These are phyloP conservation scores for Protomyces pachydermus DNA, from an alignment of 1,139 yeast genomes.

Conservation along the genomic window DNA sequence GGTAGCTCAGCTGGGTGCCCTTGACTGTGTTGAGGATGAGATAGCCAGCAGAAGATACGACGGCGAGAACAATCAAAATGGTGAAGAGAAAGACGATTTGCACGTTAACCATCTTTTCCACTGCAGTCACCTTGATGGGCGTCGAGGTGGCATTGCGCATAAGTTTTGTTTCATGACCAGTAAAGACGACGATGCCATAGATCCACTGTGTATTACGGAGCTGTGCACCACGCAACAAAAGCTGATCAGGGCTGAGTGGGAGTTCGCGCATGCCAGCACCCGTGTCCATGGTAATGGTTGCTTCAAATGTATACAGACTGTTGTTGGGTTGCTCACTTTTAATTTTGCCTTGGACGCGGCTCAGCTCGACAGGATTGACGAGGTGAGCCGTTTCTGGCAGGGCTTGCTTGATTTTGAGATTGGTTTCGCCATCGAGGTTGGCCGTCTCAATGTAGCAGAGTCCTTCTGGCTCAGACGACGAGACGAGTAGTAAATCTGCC, in stretches of 20 bases:
- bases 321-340: slow-evolving; percentile 91
- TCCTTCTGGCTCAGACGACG: slow-evolving; percentile 97
- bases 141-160: slow-evolving; percentile 99
- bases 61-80: slow-evolving; percentile 65
- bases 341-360: slow-evolving; percentile 52
- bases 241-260: slow-evolving; percentile 83
- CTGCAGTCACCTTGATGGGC: slow-evolving; percentile 94
- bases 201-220: slow-evolving; percentile 93
- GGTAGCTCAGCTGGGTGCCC: slow-evolving; percentile 45
- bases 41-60: slow-evolving; percentile 83
- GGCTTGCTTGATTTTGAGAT: slow-evolving; percentile 88
- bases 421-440: slow-evolving; percentile 95
- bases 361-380: slow-evolving; percentile 63
- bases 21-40: slow-evolving; percentile 61
- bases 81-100: slow-evolving; percentile 86
- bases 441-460: slow-evolving; percentile 96
- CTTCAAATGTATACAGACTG: slow-evolving; percentile 90
- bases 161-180: slow-evolving; percentile 96
- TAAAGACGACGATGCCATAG: slow-evolving; percentile 85
- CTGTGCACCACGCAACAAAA: slow-evolving; percentile 90
- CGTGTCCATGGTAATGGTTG: slow-evolving; percentile 57
- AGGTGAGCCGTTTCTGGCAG: slow-evolving; percentile 68
- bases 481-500: slow-evolving; percentile 77
- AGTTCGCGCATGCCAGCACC: slow-evolving; percentile 48
- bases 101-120: slow-evolving; percentile 86